phyloP scores from a whole-genome alignment of 805 yeast species.

The Starmera quercuum region DNA sequence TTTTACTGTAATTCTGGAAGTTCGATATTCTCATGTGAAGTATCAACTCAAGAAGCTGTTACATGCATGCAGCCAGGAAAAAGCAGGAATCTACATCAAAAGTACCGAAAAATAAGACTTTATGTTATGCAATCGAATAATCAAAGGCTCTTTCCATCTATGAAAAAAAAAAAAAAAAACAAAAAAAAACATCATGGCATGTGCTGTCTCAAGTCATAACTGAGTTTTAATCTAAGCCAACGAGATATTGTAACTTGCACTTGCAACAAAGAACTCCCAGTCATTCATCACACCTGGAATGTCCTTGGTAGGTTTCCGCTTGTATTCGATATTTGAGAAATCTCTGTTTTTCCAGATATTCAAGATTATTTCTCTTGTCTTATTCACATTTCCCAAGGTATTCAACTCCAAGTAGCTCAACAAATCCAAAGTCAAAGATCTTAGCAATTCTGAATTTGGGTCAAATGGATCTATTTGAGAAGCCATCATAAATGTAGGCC shows the following conservation, averaged over 20 bases:
- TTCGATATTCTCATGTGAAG: too few species aligned
- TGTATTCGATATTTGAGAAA: not conserved
- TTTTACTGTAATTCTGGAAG: too few species aligned
- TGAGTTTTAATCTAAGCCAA: constrained; percentile 2
- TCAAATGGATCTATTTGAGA: constrained; percentile 2
- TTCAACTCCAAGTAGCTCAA: constrained; percentile 1
- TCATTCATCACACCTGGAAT: constrained; percentile 2
- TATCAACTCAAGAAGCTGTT: too few species aligned
- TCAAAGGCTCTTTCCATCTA: too few species aligned
- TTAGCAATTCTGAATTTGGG: constrained; percentile 1
- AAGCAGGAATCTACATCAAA: too few species aligned
- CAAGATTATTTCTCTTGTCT: constrained; percentile 3
- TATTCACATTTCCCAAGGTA: constrained; percentile 5
- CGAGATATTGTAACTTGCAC: constrained; percentile 3
- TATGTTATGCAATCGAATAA: too few species aligned
- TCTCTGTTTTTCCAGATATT: constrained; percentile 7
- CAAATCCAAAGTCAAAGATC: constrained; percentile 3
- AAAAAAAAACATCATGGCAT: not conserved
- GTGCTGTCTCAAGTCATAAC: too few species aligned
- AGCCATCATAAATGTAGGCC: constrained; percentile 6
- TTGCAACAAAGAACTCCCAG: constrained; percentile 6
- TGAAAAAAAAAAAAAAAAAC: too few species aligned
- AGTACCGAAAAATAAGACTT: too few species aligned
- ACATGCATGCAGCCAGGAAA: too few species aligned
- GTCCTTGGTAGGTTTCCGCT: not conserved